These are phyloP conservation scores for Erythrobasidium hasegawianum DNA, from an alignment of 1,284 basidiomycete genomes.

Conservation along the genomic window DNA sequence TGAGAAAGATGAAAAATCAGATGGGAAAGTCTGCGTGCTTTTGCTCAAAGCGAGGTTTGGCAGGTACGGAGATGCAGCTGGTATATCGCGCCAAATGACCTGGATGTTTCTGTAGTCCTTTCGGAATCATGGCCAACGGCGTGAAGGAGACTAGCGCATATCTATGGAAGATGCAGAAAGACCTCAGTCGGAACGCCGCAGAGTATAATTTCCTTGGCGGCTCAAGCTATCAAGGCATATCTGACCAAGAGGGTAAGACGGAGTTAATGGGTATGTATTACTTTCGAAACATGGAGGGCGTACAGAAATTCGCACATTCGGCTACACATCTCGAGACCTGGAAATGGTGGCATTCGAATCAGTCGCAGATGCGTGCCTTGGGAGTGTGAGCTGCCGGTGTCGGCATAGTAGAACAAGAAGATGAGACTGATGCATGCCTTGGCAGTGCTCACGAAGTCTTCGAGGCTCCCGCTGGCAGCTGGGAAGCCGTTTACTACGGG, in stretches of 20 bases:
- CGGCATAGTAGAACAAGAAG: too few relatives aligned
- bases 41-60: slow-evolving; percentile 16
- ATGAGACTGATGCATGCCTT: too few relatives aligned
- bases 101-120: not conserved
- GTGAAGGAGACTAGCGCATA: slow-evolving; percentile 10
- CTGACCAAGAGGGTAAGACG: not conserved
- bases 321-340: slow-evolving; percentile 15
- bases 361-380: not conserved
- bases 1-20: slow-evolving; percentile 26
- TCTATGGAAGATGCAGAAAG: not conserved
- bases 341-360: slow-evolving; percentile 26
- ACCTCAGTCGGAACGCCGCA: not conserved
- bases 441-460: slow-evolving; percentile 27
- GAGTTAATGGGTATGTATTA: slow-evolving; percentile 16
- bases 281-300: slow-evolving; percentile 21
- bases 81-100: too few relatives aligned
- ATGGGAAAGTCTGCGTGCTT: slow-evolving; percentile 17
- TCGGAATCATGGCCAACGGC: slow-evolving; percentile 12
- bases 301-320: slow-evolving; percentile 35
- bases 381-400: slow-evolving; percentile 33
- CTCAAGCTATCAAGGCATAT: slow-evolving; percentile 2
- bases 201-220: slow-evolving; percentile 23
- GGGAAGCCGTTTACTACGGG: slow-evolving; percentile 25
- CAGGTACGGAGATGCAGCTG: not conserved
- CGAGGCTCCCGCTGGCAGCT: slow-evolving; percentile 18